phyloP scores from a whole-genome alignment of 2,329 filamentous ascomycete species.

The Septoria linicola region DNA sequence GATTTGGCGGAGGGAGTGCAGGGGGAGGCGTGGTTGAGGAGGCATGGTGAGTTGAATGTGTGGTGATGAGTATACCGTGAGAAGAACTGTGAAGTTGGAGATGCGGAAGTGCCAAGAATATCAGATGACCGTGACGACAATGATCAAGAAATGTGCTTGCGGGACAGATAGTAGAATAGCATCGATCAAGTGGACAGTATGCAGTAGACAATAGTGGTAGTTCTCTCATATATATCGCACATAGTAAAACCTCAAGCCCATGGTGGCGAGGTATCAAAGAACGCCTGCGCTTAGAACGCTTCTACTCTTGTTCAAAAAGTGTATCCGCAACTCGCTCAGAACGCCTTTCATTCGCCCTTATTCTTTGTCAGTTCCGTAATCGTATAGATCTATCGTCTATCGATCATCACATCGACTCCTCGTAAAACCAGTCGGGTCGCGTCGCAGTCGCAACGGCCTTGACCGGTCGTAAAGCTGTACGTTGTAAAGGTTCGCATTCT shows the following conservation, averaged over 20 bases:
- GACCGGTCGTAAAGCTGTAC: not conserved
- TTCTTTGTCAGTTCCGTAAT: constrained; percentile 1
- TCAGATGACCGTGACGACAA: not conserved
- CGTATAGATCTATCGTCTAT: constrained; percentile 7
- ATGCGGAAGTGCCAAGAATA: constrained; percentile 6
- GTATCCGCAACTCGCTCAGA: not conserved
- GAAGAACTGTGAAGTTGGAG: not conserved
- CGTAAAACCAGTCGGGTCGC: not conserved
- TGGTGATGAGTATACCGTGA: constrained; percentile 5
- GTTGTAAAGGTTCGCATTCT: not conserved
- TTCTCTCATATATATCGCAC: not conserved
- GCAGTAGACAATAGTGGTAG: too few species aligned
- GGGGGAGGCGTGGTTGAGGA: constrained; percentile 28
- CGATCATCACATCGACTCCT: not conserved
- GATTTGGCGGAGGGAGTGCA: constrained; percentile 4
- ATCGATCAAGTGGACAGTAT: not conserved
- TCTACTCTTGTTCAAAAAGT: not conserved
- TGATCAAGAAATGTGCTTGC: too few species aligned
- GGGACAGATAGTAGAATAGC: too few species aligned
- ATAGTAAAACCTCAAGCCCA: constrained; percentile 12
- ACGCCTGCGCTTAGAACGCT: constrained; percentile 9
- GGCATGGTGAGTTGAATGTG: constrained; percentile 26
- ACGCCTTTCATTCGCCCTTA: constrained; percentile 1
- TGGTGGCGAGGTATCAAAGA: constrained; percentile 14
- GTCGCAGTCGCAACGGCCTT: not conserved